Evolutionary conservation across 1,284 basidiomycete genomes (phyloP), one percentile per base, ranked within the genome.

Genomic region (Irpex sp.): DNA sequence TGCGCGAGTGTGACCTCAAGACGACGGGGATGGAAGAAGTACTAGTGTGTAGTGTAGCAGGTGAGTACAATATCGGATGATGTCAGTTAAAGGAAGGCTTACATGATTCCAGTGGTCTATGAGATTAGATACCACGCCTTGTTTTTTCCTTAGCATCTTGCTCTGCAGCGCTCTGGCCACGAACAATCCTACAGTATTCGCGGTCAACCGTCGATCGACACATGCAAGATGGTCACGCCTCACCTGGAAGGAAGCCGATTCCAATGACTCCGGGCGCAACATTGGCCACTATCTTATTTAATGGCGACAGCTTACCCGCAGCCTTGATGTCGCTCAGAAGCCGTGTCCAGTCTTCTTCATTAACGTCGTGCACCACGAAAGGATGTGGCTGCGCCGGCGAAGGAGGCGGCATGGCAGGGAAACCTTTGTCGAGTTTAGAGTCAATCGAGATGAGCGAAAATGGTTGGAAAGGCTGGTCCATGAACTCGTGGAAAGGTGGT

Each of bases 91-190:
- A 2, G 26, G 26, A 26, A 5, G 11, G 57, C 68, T 54, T 62
- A 78, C 77, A 60, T 74, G 72, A 56, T 79, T 79, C 78, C 78
- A 79, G 15, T 66, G 67, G 58, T 76, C 74, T 26, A 79, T 67
- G 7, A 76, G 63, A 34, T 73, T 66, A 17, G 67, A 68, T 8
- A 75, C 73, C 67, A 67, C 68, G 3, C 64, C 69, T 9, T 54
- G 52, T 56, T 66, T 66, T 56, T 52, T 60, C n/a, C 61, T 63
- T 38, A 64, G 61, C 64, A 67, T 62, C 36, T 61, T 51, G 13
- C 51, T 52, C 8, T 72, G 65, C n/a, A 72, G 62, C 5, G 60
- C 67, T 15, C 63, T 58, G 7, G 66, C 61, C 6, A 71, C 60
- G 8, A 69, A 19, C 34, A 40, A 15, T n/a, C 49, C 49, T 31